These are phyloP conservation scores for Lagenidium giganteum DNA, from an alignment of 352 stramenopile genomes.

Conservation along the genomic window DNA sequence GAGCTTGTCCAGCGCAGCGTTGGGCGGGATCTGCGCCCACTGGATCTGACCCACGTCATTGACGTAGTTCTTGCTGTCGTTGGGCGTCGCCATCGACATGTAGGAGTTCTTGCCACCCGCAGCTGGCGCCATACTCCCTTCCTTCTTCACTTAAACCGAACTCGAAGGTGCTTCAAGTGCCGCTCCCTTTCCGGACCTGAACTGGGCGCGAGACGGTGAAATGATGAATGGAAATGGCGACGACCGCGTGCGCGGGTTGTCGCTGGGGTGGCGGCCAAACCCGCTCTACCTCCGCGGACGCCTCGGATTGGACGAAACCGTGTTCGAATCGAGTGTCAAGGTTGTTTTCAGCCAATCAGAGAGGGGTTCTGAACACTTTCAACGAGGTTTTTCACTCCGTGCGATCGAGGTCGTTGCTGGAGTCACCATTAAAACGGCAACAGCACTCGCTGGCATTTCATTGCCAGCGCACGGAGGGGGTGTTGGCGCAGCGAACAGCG, in stretches of 20 bases:
- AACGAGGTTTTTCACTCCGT: no score
- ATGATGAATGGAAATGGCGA: constrained; percentile 61
- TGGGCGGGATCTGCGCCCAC: constrained; percentile 66
- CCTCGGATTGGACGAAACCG: no score
- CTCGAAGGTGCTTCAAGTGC: no score
- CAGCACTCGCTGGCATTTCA: no score
- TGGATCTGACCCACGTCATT: constrained; percentile 76
- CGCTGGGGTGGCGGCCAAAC: neutral
- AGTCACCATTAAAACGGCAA: no score
- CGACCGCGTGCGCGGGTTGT: neutral
- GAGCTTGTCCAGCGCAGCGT: constrained; percentile 80
- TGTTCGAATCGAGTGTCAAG: no score
- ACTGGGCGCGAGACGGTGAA: constrained; percentile 36
- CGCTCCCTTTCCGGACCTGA: constrained; percentile 4
- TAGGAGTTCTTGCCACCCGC: constrained; percentile 54
- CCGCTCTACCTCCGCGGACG: neutral
- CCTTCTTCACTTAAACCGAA: constrained; percentile 18
- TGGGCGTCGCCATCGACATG: constrained; percentile 75
- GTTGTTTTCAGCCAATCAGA: no score
- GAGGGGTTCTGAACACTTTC: no score
- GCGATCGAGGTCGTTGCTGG: no score
- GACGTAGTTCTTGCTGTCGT: constrained; percentile 75
- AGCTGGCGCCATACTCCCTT: constrained; percentile 43
- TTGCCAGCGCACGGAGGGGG: no score
- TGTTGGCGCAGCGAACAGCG: no score